Evolutionary conservation across 2,329 filamentous ascomycete species (phyloP).

Genomic region (Phialophora macrospora): DNA sequence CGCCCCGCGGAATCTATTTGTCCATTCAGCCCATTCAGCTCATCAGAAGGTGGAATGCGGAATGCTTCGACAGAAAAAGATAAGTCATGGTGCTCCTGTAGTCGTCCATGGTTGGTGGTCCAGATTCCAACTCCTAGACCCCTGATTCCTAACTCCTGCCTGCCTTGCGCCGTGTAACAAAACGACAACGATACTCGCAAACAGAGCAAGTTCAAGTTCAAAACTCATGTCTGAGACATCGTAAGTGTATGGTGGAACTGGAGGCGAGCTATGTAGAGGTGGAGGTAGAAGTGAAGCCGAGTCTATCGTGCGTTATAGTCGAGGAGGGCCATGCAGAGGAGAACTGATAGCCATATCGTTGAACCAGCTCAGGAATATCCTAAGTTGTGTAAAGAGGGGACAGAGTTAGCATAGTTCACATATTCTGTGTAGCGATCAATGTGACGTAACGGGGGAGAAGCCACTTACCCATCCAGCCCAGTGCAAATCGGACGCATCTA

Average conservation of each 20-base stretch:
- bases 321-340: neutral
- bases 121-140: neutral
- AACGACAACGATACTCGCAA: neutral
- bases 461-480: slow-evolving; percentile 2
- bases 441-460: neutral
- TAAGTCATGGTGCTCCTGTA: neutral
- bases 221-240: neutral
- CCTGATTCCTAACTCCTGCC: neutral
- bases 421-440: neutral
- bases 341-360: slow-evolving; percentile 18
- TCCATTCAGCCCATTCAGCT: neutral
- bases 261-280: neutral
- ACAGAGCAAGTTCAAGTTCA: neutral
- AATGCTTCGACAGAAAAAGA: neutral
- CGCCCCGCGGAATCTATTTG: neutral
- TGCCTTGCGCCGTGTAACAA: neutral
- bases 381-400: neutral
- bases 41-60: neutral
- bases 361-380: slow-evolving; percentile 13
- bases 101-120: too few species aligned
- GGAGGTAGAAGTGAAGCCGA: neutral
- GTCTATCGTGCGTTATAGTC: neutral
- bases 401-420: neutral
- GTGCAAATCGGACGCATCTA: slow-evolving; percentile 10
- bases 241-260: neutral